phyloP scores from a whole-genome alignment of 1,284 basidiomycete genomes.

The Naganishia cerealis region DNA sequence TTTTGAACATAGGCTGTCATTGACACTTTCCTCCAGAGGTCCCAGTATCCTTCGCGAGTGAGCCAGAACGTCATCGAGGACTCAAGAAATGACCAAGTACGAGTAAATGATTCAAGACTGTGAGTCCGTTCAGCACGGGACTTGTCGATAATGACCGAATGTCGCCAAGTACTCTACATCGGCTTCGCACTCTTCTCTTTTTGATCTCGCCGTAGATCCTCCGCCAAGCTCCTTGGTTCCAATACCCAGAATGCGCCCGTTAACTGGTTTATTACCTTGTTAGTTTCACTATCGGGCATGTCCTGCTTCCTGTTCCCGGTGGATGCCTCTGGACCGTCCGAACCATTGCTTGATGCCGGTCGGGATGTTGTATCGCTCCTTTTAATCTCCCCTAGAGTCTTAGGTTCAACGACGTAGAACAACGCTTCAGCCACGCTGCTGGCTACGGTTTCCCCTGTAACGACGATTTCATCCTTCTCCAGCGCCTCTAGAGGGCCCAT shows the following conservation, averaged over 20 bases:
- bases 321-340: background rate
- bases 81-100: no score
- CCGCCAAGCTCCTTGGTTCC: constrained; percentile 34
- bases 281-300: background rate
- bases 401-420: constrained; percentile 33
- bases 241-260: constrained; percentile 21
- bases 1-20: no score
- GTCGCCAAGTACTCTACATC: background rate
- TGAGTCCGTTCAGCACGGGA: no score
- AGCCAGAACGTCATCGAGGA: no score
- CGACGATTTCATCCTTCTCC: constrained; percentile 38
- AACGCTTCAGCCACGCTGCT: constrained; percentile 35
- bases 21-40: no score
- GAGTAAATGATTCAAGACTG: no score
- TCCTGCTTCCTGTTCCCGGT: background rate
- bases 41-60: no score
- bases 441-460: constrained; percentile 34
- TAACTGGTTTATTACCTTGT: background rate
- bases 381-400: constrained; percentile 33
- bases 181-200: background rate
- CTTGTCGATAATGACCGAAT: no score
- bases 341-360: background rate
- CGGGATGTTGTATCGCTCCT: constrained; percentile 1
- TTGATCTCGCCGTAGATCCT: constrained; percentile 16
- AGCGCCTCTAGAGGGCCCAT: constrained; percentile 53